Base-by-base conservation (phyloP, 306 rosid genomes). In the Oxytropis ochrocephala region DNA sequence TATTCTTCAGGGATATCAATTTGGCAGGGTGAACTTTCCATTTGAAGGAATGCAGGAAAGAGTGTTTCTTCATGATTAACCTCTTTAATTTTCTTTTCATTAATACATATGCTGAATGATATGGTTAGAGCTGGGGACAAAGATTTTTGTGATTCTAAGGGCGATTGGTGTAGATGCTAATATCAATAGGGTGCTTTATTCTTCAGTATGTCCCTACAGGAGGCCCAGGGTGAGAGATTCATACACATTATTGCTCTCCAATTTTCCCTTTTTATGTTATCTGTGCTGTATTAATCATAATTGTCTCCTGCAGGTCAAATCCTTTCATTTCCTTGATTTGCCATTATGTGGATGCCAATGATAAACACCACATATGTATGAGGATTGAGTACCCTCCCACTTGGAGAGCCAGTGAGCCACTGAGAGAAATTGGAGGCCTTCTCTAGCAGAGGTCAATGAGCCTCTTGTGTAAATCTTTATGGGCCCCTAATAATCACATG, bases 341-440 rank as follows among this genome's bases (percentile, higher is more conserved):
- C 79, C 81, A 76, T 67, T 70, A 35, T 74, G 58, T 67, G 9
- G 33, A 73, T 76, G 80, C 83, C 83, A 88, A 83, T 78, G 82
- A 84, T 79, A 76, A 75, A 70, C 70, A 76, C 81, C 78, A 70
- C 73, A 67, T 64, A 58, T 33, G 81, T n/a, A n/a, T 79, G 82
- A 80, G 88, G 89, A 79, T 86, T 79, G 82, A 80, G 88, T 88
- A 81, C 89, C 86, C 85, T 77, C 80, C 88, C 77, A 84, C 88
- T 88, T 85, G 82, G 69, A 79, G 83, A 75, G 67, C 69, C 66
- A 58, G 67, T 68, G 77, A 84, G 79, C 86, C 91, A 86, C 80
- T 71, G 67, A 27, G 72, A 33, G 70, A 76, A 79, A 85, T 70
- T 80, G 75, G 85, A 85, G 73, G n/a, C 82, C 87, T 82, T 75